Conservation (phyloP, 148 eudicot species). For the Chenopodium quinoa region DNA sequence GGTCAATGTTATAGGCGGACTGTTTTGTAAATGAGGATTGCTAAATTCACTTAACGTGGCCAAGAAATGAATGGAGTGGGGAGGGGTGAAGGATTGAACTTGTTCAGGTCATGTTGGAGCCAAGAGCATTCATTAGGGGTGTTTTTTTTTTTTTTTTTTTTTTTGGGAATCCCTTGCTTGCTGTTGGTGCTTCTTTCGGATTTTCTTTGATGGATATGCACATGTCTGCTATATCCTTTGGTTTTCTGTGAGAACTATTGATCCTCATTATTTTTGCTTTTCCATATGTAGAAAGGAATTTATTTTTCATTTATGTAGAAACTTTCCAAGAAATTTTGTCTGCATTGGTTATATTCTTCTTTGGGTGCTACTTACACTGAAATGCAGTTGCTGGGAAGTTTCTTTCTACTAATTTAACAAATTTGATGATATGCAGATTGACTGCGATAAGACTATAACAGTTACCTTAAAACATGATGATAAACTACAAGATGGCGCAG, state of each 20-base stretch:
- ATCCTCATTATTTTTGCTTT: neutral
- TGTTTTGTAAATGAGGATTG: neutral
- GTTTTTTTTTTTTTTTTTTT: no score
- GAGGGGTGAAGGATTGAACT: neutral
- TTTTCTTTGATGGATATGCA: neutral
- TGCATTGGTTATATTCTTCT: neutral
- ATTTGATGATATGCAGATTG: constrained; percentile 54
- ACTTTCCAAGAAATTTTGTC: neutral
- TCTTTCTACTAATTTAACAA: constrained; percentile 8
- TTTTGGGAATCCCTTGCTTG: neutral
- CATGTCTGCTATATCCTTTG: neutral
- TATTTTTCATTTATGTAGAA: neutral
- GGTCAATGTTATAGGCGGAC: neutral
- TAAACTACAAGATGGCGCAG: constrained; percentile 84
- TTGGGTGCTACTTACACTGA: neutral
- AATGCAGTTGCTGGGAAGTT: neutral
- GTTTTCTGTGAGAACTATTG: neutral
- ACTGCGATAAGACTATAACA: constrained; percentile 94
- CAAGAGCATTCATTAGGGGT: no score
- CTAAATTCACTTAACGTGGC: neutral
- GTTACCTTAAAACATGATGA: constrained; percentile 92
- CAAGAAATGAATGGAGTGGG: neutral
- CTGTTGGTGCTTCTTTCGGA: neutral
- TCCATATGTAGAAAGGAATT: neutral
- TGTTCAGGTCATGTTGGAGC: neutral